Evolutionary conservation across 495 filamentous ascomycete species (phyloP).

Genomic region (Penicillium ochrochloron): DNA sequence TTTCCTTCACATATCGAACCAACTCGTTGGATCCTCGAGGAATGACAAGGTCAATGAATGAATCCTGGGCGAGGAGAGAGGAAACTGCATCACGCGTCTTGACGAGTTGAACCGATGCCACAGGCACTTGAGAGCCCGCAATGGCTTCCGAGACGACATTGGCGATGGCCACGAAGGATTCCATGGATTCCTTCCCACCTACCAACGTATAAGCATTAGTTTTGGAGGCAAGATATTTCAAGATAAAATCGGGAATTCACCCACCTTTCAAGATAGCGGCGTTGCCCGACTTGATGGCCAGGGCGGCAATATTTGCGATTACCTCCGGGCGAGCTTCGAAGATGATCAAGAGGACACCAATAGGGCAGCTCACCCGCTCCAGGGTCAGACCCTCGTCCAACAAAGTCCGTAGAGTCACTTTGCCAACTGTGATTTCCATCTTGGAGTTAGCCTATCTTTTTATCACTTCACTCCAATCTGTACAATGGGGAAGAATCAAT

Average conservation of each 20-base stretch:
- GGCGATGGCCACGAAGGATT: conserved; percentile 90
- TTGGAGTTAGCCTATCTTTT: conserved; percentile 12
- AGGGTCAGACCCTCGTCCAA: conserved; percentile 88
- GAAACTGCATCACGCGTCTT: conserved; percentile 87
- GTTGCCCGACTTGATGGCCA: conserved; percentile 97
- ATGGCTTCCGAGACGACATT: conserved; percentile 82
- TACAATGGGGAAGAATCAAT: background rate
- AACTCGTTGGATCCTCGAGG: conserved; percentile 93
- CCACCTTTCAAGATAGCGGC: conserved; percentile 91
- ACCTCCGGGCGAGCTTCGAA: conserved; percentile 98
- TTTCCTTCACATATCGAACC: conserved; percentile 84
- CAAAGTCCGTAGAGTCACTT: conserved; percentile 77
- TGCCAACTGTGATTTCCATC: conserved; percentile 67
- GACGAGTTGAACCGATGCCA: conserved; percentile 87
- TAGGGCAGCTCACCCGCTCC: conserved; percentile 87
- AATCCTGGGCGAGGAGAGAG: conserved; percentile 79
- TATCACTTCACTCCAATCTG: background rate
- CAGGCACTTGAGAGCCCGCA: conserved; percentile 75
- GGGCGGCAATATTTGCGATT: conserved; percentile 97
- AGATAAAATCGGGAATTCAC: background rate
- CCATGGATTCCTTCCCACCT: conserved; percentile 93
- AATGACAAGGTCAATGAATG: conserved; percentile 92
- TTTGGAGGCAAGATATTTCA: too few relatives aligned
- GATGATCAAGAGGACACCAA: conserved; percentile 94
- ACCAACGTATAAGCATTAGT: background rate